Conservation (phyloP, 2,329 filamentous ascomycete genomes). For the Delphinella strobiligena region DNA sequence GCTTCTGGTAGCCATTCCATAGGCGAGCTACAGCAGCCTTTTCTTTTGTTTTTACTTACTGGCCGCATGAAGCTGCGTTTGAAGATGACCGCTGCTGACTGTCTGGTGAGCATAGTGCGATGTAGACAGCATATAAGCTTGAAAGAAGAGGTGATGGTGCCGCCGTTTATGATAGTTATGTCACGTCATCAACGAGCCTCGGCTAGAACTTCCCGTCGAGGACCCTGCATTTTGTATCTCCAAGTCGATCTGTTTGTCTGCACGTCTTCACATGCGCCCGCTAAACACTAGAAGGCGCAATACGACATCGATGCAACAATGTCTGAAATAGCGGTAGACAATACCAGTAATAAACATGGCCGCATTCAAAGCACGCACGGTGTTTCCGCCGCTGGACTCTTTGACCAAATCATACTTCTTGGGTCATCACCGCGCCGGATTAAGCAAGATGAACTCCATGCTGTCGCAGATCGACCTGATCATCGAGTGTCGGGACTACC, state of each 20-base stretch:
- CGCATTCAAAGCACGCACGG: constrained; percentile 59
- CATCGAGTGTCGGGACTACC: constrained; percentile 88
- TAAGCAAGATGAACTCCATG: constrained; percentile 69
- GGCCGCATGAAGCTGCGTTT: too few relatives aligned
- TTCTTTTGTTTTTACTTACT: too few relatives aligned
- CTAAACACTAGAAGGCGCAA: background rate
- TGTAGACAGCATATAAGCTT: too few relatives aligned
- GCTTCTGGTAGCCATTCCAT: too few relatives aligned
- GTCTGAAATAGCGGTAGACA: background rate
- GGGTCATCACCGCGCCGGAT: constrained; percentile 76
- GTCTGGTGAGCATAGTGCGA: too few relatives aligned
- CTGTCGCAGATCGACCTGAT: constrained; percentile 75
- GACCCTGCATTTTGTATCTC: background rate
- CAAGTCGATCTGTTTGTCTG: background rate
- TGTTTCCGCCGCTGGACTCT: constrained; percentile 60
- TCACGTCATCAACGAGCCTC: constrained; percentile 3
- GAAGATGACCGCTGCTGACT: too few relatives aligned
- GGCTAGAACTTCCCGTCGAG: constrained; percentile 1
- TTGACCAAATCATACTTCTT: constrained; percentile 88
- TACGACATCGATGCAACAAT: background rate
- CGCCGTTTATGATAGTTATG: background rate
- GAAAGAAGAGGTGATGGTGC: too few relatives aligned
- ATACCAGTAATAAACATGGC: constrained; percentile 8
- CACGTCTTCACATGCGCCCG: background rate
- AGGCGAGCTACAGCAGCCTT: too few relatives aligned